Conservation (phyloP, 306 rosid species). For the Cicer yamashitae region DNA sequence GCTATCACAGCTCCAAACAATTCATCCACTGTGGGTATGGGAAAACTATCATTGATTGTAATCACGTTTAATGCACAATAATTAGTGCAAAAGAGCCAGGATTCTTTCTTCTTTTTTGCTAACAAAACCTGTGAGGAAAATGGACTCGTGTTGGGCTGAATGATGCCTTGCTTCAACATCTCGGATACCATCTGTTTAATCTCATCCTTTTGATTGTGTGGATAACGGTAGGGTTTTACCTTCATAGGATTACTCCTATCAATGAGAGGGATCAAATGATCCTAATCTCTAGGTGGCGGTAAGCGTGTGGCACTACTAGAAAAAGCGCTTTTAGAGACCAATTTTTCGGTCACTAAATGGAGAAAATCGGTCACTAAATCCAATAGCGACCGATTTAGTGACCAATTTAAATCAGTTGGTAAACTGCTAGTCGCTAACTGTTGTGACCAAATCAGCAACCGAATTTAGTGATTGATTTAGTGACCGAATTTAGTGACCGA, state of each 20-base stretch:
- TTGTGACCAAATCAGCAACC: no score
- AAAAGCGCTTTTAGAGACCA: no score
- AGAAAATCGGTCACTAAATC: no score
- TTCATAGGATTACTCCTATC: not conserved
- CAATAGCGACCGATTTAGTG: no score
- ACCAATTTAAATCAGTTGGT: no score
- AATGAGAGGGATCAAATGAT: no score
- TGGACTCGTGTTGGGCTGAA: not conserved
- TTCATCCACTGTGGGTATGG: not conserved
- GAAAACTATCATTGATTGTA: not conserved
- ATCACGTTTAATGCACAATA: not conserved
- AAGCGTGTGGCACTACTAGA: no score
- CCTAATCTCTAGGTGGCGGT: no score
- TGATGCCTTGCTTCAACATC: not conserved
- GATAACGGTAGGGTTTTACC: not conserved
- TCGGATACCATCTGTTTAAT: not conserved
- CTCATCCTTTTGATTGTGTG: not conserved
- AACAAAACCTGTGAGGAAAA: not conserved
- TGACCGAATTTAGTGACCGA: no score
- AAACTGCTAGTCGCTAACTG: no score
- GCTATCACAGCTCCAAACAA: not conserved
- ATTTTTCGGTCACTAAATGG: no score
- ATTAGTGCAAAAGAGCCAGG: not conserved
- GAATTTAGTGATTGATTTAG: no score
- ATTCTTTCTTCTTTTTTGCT: not conserved